Conservation (phyloP, 305 asterid species). For the Rubia peregrina region DNA sequence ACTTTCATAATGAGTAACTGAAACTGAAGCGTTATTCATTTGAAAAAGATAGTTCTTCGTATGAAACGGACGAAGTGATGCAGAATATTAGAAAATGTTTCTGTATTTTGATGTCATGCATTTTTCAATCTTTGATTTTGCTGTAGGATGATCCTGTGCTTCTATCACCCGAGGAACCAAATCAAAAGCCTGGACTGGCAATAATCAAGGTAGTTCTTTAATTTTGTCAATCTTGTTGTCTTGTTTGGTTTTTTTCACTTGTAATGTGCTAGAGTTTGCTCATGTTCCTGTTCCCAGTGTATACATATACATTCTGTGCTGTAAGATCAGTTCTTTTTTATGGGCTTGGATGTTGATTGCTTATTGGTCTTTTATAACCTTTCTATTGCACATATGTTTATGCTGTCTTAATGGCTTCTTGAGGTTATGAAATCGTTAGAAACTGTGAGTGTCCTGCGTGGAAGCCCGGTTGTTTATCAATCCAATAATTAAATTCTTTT, state of each 20-base stretch:
- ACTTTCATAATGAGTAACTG: not conserved
- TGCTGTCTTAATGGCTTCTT: not conserved
- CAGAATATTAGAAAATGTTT: not conserved
- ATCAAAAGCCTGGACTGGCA: slow-evolving; percentile 78
- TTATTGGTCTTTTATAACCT: not conserved
- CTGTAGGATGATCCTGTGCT: slow-evolving; percentile 85
- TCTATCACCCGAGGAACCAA: slow-evolving; percentile 50
- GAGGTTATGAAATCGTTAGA: not conserved
- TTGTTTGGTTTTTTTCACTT: not conserved
- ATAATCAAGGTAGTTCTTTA: slow-evolving; percentile 63
- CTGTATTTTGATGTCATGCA: slow-evolving; percentile 5
- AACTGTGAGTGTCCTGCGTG: not conserved
- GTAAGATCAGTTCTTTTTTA: not conserved
- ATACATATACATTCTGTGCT: not conserved
- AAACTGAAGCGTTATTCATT: not conserved
- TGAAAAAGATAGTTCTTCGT: not conserved
- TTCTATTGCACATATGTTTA: not conserved
- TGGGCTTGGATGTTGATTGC: not conserved
- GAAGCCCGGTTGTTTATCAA: not conserved
- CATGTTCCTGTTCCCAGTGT: not conserved
- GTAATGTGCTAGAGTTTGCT: not conserved
- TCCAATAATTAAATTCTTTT: not conserved
- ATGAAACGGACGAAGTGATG: not conserved
- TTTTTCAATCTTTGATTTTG: slow-evolving; percentile 16
- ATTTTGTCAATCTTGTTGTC: not conserved